Evolutionary conservation across 306 rosid genomes (phyloP), one percentile per base, ranked within the genome.

Genomic region (Castanopsis chinensis): DNA sequence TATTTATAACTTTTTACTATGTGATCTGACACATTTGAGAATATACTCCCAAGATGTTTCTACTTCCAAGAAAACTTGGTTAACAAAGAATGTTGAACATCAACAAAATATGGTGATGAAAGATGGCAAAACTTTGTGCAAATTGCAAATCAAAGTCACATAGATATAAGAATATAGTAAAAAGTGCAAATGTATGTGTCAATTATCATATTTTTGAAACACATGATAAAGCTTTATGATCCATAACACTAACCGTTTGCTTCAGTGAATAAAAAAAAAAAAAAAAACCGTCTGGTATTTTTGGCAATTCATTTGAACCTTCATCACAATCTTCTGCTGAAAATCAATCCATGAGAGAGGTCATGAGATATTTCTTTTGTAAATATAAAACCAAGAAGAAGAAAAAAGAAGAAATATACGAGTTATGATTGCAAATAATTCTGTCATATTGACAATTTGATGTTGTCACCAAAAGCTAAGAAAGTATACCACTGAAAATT

Each of bases 241-340:
- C 43, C 43, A 7, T 21, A 60, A 14, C 19, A 32, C 71, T 32
- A 7, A 45, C 74, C 74, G 23, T 45, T 1, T 70, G 33, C 19
- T 43, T 5, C 58, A 37, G 58, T 25, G 27, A 25, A 25, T 25
- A 25, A 25, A 1, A 25, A 25, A 0, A 25, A 25, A 25, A 25
- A 25, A 25, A 25, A 25, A 25, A 25, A 25, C 27, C 27, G 27
- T 45, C 21, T 15, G 54, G 20, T 58, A 70, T 41, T 70, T 70
- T 25, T 70, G n/a, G 58, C 74, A 70, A 0, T 12, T 45, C 56
- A 70, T 37, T 2, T 45, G 21, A 4, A 70, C 56, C 57, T 70
- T 70, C 58, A 43, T 20, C 37, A 71, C 74, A 71, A 71, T 41
- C 74, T 71, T 71, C 45, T 71, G 56, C 74, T 71, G 74, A 5